phyloP scores from a whole-genome alignment of 768 basidiomycete species.

The Collybia nuda region DNA sequence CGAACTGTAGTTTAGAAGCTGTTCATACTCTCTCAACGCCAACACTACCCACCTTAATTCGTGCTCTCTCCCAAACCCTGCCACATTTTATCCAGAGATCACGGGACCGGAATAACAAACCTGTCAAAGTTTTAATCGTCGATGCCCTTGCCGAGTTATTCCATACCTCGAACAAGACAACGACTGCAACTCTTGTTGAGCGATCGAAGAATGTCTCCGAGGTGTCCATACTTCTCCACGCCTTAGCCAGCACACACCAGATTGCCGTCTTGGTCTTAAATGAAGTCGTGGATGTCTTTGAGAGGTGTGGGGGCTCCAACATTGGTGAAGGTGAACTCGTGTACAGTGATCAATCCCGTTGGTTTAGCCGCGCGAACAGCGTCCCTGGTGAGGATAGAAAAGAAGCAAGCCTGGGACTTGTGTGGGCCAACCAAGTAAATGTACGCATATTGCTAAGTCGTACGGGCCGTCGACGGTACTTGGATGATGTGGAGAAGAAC shows the following conservation, averaged over 20 bases:
- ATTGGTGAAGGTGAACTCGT: slow-evolving; percentile 37
- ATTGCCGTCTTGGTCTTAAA: slow-evolving; percentile 85
- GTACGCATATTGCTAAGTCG: slow-evolving; percentile 79
- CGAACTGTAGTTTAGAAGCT: slow-evolving; percentile 47
- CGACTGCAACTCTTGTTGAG: slow-evolving; percentile 62
- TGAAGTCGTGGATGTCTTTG: slow-evolving; percentile 83
- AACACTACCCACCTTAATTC: slow-evolving; percentile 51
- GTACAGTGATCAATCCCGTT: slow-evolving; percentile 73
- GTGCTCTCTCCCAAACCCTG: slow-evolving; percentile 53
- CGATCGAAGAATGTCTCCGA: slow-evolving; percentile 70
- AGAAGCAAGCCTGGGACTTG: slow-evolving; percentile 83
- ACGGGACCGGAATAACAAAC: slow-evolving; percentile 37
- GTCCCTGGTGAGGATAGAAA: slow-evolving; percentile 60
- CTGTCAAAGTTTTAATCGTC: slow-evolving; percentile 78
- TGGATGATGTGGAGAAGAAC: slow-evolving; percentile 33
- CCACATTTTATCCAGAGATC: slow-evolving; percentile 47
- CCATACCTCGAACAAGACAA: slow-evolving; percentile 59
- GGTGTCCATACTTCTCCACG: slow-evolving; percentile 70
- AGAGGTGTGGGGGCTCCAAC: slow-evolving; percentile 23
- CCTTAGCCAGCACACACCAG: slow-evolving; percentile 58
- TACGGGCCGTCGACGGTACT: slow-evolving; percentile 65
- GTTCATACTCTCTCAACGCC: slow-evolving; percentile 63
- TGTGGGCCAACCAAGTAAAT: slow-evolving; percentile 94
- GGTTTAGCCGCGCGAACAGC: slow-evolving; percentile 70
- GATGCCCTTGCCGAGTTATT: slow-evolving; percentile 90